Evolutionary conservation across 2,329 filamentous ascomycete species (phyloP).

Genomic region (Colletotrichum godetiae): DNA sequence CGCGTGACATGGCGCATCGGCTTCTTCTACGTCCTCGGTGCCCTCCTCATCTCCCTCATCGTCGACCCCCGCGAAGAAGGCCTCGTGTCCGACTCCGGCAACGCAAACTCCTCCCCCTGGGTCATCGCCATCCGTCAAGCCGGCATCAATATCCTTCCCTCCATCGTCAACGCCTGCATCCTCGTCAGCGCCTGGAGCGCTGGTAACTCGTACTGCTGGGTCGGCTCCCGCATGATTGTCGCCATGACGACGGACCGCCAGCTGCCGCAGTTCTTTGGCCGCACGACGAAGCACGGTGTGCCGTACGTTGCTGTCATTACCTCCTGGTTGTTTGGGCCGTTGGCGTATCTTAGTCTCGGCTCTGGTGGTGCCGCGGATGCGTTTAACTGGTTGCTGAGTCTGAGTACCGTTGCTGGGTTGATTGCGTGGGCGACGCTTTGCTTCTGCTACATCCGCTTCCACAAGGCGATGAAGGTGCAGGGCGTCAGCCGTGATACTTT

Average conservation of each 20-base stretch:
- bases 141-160: constrained; percentile 51
- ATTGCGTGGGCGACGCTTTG: constrained; percentile 58
- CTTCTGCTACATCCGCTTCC: constrained; percentile 55
- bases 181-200: constrained; percentile 58
- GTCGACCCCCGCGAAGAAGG: constrained; percentile 52
- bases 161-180: constrained; percentile 61
- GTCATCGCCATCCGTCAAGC: constrained; percentile 56
- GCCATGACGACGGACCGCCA: constrained; percentile 41
- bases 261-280: constrained; percentile 49
- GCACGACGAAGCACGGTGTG: constrained; percentile 51
- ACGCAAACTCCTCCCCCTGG: constrained; percentile 55
- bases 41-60: constrained; percentile 56
- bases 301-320: constrained; percentile 55
- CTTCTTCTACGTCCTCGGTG: constrained; percentile 57
- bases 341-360: constrained; percentile 56
- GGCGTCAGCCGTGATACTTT: constrained; percentile 49
- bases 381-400: constrained; percentile 59
- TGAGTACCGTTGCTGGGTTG: constrained; percentile 57
- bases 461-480: constrained; percentile 52
- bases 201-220: constrained; percentile 56
- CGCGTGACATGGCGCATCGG: constrained; percentile 58
- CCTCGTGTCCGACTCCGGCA: constrained; percentile 51
- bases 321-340: constrained; percentile 50
- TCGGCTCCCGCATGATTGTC: constrained; percentile 54
- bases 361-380: constrained; percentile 57